Evolutionary conservation across 2,329 filamentous ascomycete genomes (phyloP), one percentile per base, ranked within the genome.

Genomic region (Penicillium concentricum): DNA sequence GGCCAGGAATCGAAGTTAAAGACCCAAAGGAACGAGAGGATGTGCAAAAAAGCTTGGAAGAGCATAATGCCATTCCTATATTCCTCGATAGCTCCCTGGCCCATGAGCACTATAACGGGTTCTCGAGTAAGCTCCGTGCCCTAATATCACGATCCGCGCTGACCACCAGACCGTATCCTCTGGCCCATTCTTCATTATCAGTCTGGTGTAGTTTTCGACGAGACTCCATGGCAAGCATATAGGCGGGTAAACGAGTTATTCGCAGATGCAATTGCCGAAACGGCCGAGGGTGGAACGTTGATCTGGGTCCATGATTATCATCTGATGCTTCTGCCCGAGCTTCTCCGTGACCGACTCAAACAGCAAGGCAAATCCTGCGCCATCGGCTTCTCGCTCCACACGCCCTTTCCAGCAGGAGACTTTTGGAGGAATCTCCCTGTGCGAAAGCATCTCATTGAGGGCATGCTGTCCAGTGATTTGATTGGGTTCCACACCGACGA

Each of bases 401-500:
- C 93, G 0, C 92, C 93, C 0, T 97, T 97, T 74, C 92, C 92
- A 1, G 93, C 89, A 68, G 91, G 88, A 59, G 92, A 97, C 75
- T 94, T 96, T 68, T 96, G 95, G 79, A 86, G 92, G 59, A 94
- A 95, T 59, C 79, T 97, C 8, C 92, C 92, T 0, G 91, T 97
- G 28, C 85, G 92, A 58, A 90, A 95, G 71, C 86, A 89, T 64
- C 85, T 97, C 51, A 82, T 97, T 32, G 82, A 87, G 48, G 92
- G 92, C 44, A 83, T 96, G 38, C 81, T 97, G 24, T 87, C 92
- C 69, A 94, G 91, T 77, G 92, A 96, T 71, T 78, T 97, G 55
- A 88, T 97, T 66, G 92, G 92, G n/a, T 97, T 97, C 79, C 93
- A 97, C 76, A 97, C 92, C n/a, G 95, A 96, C 76, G 91, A 96